Conservation (phyloP, 2,329 filamentous ascomycete species). For the Metarhizium guizhouense region DNA sequence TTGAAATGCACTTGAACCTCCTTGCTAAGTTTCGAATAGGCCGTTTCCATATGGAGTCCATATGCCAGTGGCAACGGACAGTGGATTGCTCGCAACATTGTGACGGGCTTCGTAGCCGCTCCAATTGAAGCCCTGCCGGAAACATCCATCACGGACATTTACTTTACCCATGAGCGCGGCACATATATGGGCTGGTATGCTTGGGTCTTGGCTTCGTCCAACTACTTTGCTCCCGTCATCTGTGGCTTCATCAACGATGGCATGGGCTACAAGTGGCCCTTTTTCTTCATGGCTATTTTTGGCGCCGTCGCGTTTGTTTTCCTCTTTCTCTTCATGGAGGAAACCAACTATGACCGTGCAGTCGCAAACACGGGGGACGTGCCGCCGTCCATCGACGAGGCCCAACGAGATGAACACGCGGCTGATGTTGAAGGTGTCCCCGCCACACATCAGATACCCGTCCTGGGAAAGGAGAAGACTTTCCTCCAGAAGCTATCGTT, state of each 20-base stretch:
- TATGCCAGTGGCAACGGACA: conserved; percentile 28
- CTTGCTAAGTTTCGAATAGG: neutral
- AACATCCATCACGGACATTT: conserved; percentile 32
- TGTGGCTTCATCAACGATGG: conserved; percentile 34
- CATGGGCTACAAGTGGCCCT: conserved; percentile 32
- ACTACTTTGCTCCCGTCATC: conserved; percentile 35
- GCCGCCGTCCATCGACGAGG: neutral
- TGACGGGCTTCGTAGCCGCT: conserved; percentile 33
- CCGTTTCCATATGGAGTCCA: conserved; percentile 17
- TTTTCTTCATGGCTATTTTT: conserved; percentile 33
- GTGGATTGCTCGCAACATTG: conserved; percentile 36
- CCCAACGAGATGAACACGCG: neutral
- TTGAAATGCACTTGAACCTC: neutral
- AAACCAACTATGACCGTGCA: conserved; percentile 42
- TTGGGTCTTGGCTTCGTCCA: conserved; percentile 25
- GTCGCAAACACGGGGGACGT: conserved; percentile 1
- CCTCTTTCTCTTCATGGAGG: conserved; percentile 49
- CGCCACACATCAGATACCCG: neutral
- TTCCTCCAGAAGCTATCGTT: conserved; percentile 33
- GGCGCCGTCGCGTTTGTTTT: conserved; percentile 25
- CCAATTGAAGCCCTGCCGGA: conserved; percentile 39
- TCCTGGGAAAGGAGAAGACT: conserved; percentile 20
- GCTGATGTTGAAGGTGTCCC: neutral
- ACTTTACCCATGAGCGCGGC: conserved; percentile 32
- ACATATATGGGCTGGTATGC: conserved; percentile 35